Evolutionary conservation across 2,329 filamentous ascomycete genomes (phyloP).

Genomic region (Fusarium mangiferae): DNA sequence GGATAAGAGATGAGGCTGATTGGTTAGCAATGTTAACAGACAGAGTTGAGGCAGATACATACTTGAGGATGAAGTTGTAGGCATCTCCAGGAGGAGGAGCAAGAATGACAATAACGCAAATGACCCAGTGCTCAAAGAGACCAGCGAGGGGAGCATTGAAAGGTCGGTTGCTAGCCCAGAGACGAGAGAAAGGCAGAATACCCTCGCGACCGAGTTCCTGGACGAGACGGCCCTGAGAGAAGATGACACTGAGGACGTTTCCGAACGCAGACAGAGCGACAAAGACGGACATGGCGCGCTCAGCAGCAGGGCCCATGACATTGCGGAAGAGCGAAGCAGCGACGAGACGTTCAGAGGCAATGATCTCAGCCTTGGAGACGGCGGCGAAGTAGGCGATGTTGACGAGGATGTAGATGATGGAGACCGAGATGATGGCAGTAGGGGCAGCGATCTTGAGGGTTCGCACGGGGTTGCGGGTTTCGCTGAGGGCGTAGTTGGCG

Average conservation of each 20-base stretch:
- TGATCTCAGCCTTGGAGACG: slow-evolving; percentile 63
- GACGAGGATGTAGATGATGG: slow-evolving; percentile 72
- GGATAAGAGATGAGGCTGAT: slow-evolving; percentile 71
- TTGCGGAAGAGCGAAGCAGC: slow-evolving; percentile 67
- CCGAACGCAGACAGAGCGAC: slow-evolving; percentile 75
- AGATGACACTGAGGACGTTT: slow-evolving; percentile 74
- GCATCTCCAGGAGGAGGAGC: slow-evolving; percentile 74
- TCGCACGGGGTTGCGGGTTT: slow-evolving; percentile 72
- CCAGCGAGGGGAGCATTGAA: slow-evolving; percentile 71
- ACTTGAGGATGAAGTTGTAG: slow-evolving; percentile 72
- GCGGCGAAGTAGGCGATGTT: slow-evolving; percentile 75
- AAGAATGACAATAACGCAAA: slow-evolving; percentile 72
- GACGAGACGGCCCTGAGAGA: slow-evolving; percentile 73
- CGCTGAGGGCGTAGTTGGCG: slow-evolving; percentile 73
- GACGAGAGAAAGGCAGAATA: slow-evolving; percentile 69
- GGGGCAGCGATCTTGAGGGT: slow-evolving; percentile 75
- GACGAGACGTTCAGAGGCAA: slow-evolving; percentile 61
- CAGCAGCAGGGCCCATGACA: slow-evolving; percentile 63
- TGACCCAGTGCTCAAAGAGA: slow-evolving; percentile 71
- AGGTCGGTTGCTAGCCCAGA: slow-evolving; percentile 73
- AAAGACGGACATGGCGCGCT: slow-evolving; percentile 71
- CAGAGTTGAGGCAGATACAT: slow-evolving; percentile 13
- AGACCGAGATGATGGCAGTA: slow-evolving; percentile 66
- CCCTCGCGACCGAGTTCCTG: slow-evolving; percentile 75
- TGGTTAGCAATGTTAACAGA: background rate